These are phyloP conservation scores for Asterionellopsis glacialis DNA, from an alignment of 108 stramenopile genomes.

Conservation along the genomic window DNA sequence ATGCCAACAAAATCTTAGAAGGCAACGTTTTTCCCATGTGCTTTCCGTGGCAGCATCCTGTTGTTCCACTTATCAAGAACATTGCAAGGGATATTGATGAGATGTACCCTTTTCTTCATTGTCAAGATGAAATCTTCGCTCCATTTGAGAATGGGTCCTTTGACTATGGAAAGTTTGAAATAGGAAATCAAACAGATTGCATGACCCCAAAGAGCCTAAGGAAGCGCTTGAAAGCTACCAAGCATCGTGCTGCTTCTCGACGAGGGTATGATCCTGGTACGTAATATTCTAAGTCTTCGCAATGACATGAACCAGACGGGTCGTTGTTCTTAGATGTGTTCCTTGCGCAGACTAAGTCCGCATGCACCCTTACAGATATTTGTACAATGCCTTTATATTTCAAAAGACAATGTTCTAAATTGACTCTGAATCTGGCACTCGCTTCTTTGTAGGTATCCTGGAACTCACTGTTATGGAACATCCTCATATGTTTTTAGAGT, in stretches of 20 bases:
- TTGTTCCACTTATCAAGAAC: conserved; percentile 35
- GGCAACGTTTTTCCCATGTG: conserved; percentile 27
- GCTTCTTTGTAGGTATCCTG: no score
- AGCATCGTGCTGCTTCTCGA: conserved; percentile 43
- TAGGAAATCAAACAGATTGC: conserved; percentile 37
- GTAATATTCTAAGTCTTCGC: no score
- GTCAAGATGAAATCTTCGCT: conserved; percentile 39
- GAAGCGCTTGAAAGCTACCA: no score
- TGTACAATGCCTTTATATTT: no score
- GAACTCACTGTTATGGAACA: no score
- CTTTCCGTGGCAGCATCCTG: conserved; percentile 41
- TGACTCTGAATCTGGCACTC: no score
- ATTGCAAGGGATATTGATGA: conserved; percentile 81
- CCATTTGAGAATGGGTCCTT: conserved; percentile 51
- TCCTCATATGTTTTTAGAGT: no score
- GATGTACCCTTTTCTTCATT: conserved; percentile 49
- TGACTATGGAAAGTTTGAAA: conserved; percentile 61
- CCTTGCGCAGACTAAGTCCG: no score
- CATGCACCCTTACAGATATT: no score
- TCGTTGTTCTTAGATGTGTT: no score
- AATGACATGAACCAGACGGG: no score
- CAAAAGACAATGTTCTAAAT: no score
- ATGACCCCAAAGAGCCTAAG: conserved; percentile 6
- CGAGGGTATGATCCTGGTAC: conserved; percentile 50
- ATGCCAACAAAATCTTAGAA: conserved; percentile 24